Conservation (phyloP, 768 basidiomycete species). For the Jaapia argillacea region DNA sequence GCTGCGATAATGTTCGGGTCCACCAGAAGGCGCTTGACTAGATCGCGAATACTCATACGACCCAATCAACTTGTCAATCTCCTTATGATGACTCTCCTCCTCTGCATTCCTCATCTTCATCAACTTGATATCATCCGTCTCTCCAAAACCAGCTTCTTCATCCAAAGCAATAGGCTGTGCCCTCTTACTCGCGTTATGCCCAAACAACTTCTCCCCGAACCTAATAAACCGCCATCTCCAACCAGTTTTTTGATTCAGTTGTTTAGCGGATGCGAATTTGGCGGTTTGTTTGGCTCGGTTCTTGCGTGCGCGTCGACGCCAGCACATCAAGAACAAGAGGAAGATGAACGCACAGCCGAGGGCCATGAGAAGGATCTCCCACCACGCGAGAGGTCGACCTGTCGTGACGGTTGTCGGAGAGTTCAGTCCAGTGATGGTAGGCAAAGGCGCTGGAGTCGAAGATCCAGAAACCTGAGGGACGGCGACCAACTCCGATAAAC, state of each 20-base stretch:
- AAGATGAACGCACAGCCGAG: conserved; percentile 77
- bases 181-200: conserved; percentile 21
- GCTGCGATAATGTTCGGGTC: conserved; percentile 21
- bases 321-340: conserved; percentile 51
- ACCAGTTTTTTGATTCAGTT: conserved; percentile 31
- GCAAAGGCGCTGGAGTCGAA: conserved; percentile 32
- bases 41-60: conserved; percentile 38
- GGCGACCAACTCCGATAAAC: conserved; percentile 65
- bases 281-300: conserved; percentile 58
- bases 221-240: conserved; percentile 51
- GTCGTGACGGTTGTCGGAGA: conserved; percentile 30
- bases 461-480: conserved; percentile 36
- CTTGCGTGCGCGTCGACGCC: conserved; percentile 62
- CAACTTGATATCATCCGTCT: conserved; percentile 37
- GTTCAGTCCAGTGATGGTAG: conserved; percentile 46
- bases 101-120: conserved; percentile 40
- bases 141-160: conserved; percentile 12
- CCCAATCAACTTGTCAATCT: conserved; percentile 18
- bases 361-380: conserved; percentile 79
- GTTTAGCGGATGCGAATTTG: conserved; percentile 51
- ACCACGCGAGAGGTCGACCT: conserved; percentile 50
- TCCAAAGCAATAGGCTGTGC: conserved; percentile 1
- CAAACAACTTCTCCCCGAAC: conserved; percentile 51
- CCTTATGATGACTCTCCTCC: conserved; percentile 36
- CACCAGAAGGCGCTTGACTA: conserved; percentile 28